These are phyloP conservation scores for Patellaria atrata DNA, from an alignment of 495 filamentous ascomycete genomes.

Conservation along the genomic window DNA sequence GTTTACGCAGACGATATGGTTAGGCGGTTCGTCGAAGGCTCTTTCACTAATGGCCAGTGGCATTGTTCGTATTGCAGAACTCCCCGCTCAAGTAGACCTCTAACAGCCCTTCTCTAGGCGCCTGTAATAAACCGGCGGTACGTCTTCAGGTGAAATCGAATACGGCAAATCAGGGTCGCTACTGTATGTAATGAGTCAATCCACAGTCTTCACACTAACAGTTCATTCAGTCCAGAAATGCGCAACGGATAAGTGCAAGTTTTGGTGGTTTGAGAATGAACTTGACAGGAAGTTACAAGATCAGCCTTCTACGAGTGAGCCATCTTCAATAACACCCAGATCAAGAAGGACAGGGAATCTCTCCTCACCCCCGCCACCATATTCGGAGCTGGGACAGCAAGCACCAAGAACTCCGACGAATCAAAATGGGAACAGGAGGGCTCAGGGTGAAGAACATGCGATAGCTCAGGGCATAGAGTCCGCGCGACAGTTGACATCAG, in stretches of 20 bases:
- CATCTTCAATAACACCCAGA: too few relatives aligned
- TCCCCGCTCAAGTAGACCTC: neutral
- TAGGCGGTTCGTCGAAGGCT: too few relatives aligned
- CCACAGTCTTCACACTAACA: constrained; percentile 16
- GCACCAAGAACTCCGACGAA: constrained; percentile 1
- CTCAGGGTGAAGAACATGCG: too few relatives aligned
- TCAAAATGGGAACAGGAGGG: constrained; percentile 4
- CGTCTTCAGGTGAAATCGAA: constrained; percentile 1
- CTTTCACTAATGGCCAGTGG: neutral
- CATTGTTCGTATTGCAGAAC: neutral
- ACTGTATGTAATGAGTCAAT: too few relatives aligned
- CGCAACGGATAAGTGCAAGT: constrained; percentile 36
- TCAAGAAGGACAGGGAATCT: constrained; percentile 33
- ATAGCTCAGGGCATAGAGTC: too few relatives aligned
- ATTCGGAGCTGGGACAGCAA: constrained; percentile 11
- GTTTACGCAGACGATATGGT: too few relatives aligned
- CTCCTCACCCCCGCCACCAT: constrained; percentile 10
- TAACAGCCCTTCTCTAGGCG: neutral
- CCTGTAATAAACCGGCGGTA: neutral
- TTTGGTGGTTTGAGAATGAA: constrained; percentile 63
- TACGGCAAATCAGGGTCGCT: neutral
- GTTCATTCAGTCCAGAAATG: constrained; percentile 52
- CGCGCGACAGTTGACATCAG: constrained; percentile 18
- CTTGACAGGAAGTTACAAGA: constrained; percentile 45
- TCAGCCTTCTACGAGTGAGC: constrained; percentile 31